phyloP scores from a whole-genome alignment of 495 filamentous ascomycete species.

The Tuber melanosporum region DNA sequence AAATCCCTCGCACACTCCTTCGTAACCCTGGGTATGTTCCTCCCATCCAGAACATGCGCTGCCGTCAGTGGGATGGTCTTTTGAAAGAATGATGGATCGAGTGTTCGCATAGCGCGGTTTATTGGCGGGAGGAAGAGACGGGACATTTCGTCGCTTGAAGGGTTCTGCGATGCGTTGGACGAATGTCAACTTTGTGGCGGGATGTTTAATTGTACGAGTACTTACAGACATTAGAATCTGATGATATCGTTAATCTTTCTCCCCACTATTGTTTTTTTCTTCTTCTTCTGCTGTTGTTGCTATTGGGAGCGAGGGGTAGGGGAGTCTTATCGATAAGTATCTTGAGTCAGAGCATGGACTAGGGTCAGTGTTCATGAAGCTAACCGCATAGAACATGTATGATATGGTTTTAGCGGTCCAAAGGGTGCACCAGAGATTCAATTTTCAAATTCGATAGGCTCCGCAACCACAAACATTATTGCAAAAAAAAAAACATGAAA shows the following conservation, averaged over 20 bases:
- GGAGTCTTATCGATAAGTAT: neutral
- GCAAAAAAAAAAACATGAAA: no score
- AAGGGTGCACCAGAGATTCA: no score
- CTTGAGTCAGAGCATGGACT: neutral
- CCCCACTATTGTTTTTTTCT: neutral
- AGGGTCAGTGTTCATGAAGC: neutral
- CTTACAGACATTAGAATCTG: neutral
- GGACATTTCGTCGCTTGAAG: constrained; percentile 41
- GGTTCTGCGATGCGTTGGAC: neutral
- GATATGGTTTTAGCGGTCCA: no score
- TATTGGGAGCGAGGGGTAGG: neutral
- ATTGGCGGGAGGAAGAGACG: constrained; percentile 67
- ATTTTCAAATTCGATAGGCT: no score
- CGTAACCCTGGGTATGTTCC: constrained; percentile 62
- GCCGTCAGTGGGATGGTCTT: constrained; percentile 68
- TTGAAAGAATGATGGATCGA: constrained; percentile 78
- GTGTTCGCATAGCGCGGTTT: constrained; percentile 66
- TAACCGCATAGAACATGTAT: neutral
- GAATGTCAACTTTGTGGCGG: neutral
- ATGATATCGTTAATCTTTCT: neutral
- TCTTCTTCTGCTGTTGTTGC: neutral
- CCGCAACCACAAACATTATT: no score
- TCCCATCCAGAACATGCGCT: constrained; percentile 65
- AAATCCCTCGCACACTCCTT: constrained; percentile 57
- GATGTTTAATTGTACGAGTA: neutral